phyloP scores from a whole-genome alignment of 2,329 filamentous ascomycete genomes.

The Penicillium aurantiogriseum region DNA sequence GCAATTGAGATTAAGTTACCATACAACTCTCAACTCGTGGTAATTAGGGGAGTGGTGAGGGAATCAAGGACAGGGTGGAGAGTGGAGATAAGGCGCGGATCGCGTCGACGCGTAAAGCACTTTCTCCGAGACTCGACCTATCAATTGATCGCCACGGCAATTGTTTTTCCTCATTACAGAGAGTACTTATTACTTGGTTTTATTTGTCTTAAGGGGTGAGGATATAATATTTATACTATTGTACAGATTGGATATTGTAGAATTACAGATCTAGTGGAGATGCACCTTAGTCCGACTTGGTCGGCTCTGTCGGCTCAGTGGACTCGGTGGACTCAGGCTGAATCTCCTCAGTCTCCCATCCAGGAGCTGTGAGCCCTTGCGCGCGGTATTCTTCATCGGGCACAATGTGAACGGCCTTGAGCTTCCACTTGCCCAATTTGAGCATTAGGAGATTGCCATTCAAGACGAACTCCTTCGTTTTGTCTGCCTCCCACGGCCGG shows the following conservation, averaged over 20 bases:
- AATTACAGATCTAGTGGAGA: constrained; percentile 8
- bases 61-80: constrained; percentile 10
- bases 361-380: constrained; percentile 48
- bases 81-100: constrained; percentile 26
- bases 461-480: constrained; percentile 51
- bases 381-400: constrained; percentile 53
- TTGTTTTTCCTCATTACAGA: neutral
- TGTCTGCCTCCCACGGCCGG: constrained; percentile 41
- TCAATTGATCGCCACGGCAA: constrained; percentile 6
- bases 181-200: neutral
- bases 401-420: constrained; percentile 57
- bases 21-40: neutral
- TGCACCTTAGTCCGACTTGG: constrained; percentile 3
- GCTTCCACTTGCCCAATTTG: constrained; percentile 59
- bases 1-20: neutral
- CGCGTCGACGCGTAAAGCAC: constrained; percentile 43
- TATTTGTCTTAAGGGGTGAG: neutral
- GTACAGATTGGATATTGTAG: constrained; percentile 11
- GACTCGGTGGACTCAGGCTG: neutral
- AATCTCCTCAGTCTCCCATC: constrained; percentile 45
- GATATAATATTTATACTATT: constrained; percentile 8
- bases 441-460: constrained; percentile 55
- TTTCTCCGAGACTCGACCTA: constrained; percentile 21
- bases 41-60: constrained; percentile 1
- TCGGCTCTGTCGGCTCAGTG: constrained; percentile 7